phyloP scores from a whole-genome alignment of 2,329 filamentous ascomycete species.

The Diplodia mutila region DNA sequence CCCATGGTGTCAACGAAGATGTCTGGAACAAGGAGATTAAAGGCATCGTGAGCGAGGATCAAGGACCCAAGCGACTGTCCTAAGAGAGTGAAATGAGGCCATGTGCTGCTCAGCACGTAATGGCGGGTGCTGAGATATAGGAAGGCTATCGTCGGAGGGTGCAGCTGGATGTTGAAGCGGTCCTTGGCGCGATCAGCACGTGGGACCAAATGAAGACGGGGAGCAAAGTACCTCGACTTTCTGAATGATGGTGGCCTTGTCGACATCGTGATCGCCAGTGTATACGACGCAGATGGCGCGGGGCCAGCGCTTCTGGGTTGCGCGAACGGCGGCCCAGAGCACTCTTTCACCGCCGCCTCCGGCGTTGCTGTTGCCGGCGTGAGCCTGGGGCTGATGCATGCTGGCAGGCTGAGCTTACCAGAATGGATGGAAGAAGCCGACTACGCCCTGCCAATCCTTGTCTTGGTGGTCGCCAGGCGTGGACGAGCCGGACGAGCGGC shows the following conservation, averaged over 20 bases:
- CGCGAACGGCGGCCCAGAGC: slow-evolving; percentile 91
- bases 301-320: slow-evolving; percentile 87
- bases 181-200: slow-evolving; percentile 36
- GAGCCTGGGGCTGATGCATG: slow-evolving; percentile 27
- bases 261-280: slow-evolving; percentile 89
- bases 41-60: slow-evolving; percentile 86
- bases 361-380: slow-evolving; percentile 71
- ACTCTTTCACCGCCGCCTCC: slow-evolving; percentile 95
- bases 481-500: slow-evolving; percentile 51
- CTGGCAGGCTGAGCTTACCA: slow-evolving; percentile 60
- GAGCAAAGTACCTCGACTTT: slow-evolving; percentile 67
- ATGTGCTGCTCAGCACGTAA: slow-evolving; percentile 84
- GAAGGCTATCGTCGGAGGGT: slow-evolving; percentile 81
- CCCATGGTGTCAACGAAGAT: slow-evolving; percentile 98
- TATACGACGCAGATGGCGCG: slow-evolving; percentile 90
- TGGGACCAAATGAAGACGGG: background rate
- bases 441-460: slow-evolving; percentile 76
- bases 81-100: slow-evolving; percentile 88
- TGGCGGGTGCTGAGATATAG: slow-evolving; percentile 87
- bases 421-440: slow-evolving; percentile 98
- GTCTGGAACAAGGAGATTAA: slow-evolving; percentile 88
- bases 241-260: slow-evolving; percentile 76
- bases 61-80: slow-evolving; percentile 93
- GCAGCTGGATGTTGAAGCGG: slow-evolving; percentile 89
- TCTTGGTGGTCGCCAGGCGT: slow-evolving; percentile 51